Percentiles rank a stretch among this genome's conserved stretches.
Conservation (phyloP, 495 filamentous ascomycete species). For the Astrothelium macrocarpum region DNA sequence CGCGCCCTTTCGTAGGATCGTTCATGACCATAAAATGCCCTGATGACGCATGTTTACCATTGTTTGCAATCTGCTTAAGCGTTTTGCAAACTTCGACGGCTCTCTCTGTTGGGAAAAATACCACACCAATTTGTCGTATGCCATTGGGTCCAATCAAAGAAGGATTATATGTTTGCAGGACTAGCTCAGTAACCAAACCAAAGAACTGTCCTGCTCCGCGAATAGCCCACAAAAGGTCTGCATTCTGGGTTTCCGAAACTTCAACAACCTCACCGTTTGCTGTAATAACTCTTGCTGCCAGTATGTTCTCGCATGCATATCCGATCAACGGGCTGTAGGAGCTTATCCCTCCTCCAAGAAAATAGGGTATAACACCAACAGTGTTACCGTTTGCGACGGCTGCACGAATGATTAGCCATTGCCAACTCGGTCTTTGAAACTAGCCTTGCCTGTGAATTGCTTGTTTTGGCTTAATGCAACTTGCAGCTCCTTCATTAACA, state of each 20-base stretch:
- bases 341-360: constrained; percentile 23
- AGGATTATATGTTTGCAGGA: neutral
- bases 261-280: constrained; percentile 27
- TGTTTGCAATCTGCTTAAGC: neutral
- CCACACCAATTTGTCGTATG: neutral
- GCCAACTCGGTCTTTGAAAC: neutral
- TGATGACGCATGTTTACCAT: neutral
- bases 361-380: constrained; percentile 29
- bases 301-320: constrained; percentile 27
- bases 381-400: constrained; percentile 30
- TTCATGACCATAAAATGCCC: neutral
- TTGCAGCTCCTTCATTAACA: constrained; percentile 26
- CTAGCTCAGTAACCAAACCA: constrained; percentile 26
- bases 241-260: constrained; percentile 16
- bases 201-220: constrained; percentile 30
- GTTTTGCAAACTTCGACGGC: neutral
- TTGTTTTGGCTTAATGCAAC: neutral
- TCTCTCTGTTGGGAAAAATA: neutral
- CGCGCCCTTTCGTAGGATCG: neutral
- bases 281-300: constrained; percentile 24
- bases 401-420: constrained; percentile 20
- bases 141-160: neutral
- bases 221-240: constrained; percentile 28
- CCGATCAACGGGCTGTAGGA: constrained; percentile 10
- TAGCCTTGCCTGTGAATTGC: neutral